Evolutionary conservation across 805 yeast species (phyloP), one percentile per base, ranked within the genome.

Genomic region (Sugiyamaella qingdaonensis): DNA sequence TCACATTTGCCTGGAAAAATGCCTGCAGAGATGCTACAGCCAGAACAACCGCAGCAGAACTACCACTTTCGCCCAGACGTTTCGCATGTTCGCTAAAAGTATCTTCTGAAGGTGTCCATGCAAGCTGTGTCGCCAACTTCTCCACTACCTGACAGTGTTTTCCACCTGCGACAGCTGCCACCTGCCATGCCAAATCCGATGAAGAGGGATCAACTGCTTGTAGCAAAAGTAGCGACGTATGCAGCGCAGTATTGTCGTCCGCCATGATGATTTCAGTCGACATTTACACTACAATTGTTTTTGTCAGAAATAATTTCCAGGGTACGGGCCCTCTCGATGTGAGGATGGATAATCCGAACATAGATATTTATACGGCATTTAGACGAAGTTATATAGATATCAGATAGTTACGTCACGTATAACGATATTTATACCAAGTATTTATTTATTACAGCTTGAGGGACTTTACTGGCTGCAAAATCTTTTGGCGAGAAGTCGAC

Each of bases 1-100:
- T 88, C 68, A 77, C 88, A 66, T 91, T 91, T 48, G 78, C 68
- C 65, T 88, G 95, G 13, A 86, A 71, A 64, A 86, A 91, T 1
- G 79, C 64, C 64, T 89, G 90, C 24, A 88, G 69, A 2, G 81
- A 69, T 0, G 85, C 76, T 55, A 88, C 75, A 2, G 88, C 86
- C 14, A 77, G 13, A 24, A 49, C 33, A 10, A 55, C 14, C 13
- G 24, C 43, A 16, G 2, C 24, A 7, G 5, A 11, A 16, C 43
- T 21, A 16, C 43, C 43, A 4, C 13, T 14, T 10, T 16, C 19
- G 13, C 24, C 43, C 24, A 39, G 24, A 10, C 14, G 19, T 39
- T 16, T 19, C 5, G 24, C 14, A 39, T 39, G 21, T 39, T 16
- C 16, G 8, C n/a, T 14, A 9, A 34, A 34, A 5, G 37, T n/a